Evolutionary conservation across 345 rosid species (phyloP).

Genomic region (Brassica carinata): DNA sequence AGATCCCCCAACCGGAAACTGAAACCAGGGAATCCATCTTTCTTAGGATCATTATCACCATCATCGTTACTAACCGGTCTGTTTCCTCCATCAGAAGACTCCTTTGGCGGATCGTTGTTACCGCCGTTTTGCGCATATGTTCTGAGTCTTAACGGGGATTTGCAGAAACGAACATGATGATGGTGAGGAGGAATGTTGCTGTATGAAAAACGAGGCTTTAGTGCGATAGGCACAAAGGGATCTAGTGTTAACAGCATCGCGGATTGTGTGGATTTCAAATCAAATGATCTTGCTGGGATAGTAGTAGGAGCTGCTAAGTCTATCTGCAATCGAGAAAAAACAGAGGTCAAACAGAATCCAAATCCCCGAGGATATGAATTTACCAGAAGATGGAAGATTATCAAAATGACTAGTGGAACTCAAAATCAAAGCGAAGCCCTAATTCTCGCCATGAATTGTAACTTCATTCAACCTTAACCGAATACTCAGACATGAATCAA

Average conservation of each 20-base stretch:
- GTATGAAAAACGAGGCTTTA: slow-evolving; percentile 22
- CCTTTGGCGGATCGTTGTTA: slow-evolving; percentile 34
- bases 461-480: not conserved
- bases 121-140: slow-evolving; percentile 42
- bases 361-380: not conserved
- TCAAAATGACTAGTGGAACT: not conserved
- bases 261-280: not conserved
- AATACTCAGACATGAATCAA: not conserved
- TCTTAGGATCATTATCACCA: slow-evolving; percentile 24
- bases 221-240: slow-evolving; percentile 9
- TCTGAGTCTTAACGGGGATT: slow-evolving; percentile 35
- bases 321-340: slow-evolving; percentile 22
- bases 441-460: not conserved
- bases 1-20: slow-evolving; percentile 62
- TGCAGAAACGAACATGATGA: slow-evolving; percentile 12
- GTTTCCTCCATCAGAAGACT: slow-evolving; percentile 24
- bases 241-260: slow-evolving; percentile 13
- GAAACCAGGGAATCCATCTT: slow-evolving; percentile 47
- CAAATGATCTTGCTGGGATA: slow-evolving; percentile 3
- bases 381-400: not conserved
- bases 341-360: not conserved
- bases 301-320: no score
- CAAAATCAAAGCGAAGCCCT: not conserved
- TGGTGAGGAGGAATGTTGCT: no score
- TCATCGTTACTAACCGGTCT: slow-evolving; percentile 30